Evolutionary conservation across 2,329 filamentous ascomycete genomes (phyloP).

Genomic region (Trichoderma atrobrunneum): DNA sequence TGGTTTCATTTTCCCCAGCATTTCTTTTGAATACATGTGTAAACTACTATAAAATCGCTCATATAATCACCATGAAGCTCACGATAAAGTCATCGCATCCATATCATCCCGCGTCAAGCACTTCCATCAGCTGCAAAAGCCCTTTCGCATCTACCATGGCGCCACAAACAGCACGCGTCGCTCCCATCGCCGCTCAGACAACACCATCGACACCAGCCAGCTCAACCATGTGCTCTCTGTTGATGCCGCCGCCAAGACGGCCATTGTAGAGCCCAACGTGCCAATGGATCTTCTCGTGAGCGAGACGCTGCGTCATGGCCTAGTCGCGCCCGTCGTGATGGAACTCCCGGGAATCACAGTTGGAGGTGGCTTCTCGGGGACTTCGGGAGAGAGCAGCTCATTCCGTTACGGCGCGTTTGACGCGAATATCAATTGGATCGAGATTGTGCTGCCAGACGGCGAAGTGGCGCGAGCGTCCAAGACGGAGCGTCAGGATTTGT

Average conservation of each 20-base stretch:
- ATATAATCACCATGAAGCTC: constrained; percentile 37
- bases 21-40: not conserved
- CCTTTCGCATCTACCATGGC: constrained; percentile 75
- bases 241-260: constrained; percentile 51
- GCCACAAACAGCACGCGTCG: constrained; percentile 73
- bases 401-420: constrained; percentile 68
- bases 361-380: constrained; percentile 65
- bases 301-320: constrained; percentile 51
- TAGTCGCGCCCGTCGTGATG: constrained; percentile 66
- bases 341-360: constrained; percentile 72
- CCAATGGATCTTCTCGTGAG: constrained; percentile 63
- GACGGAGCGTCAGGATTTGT: constrained; percentile 56
- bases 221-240: constrained; percentile 63
- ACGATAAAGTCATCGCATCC: constrained; percentile 42
- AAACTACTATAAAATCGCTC: not conserved
- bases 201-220: constrained; percentile 64
- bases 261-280: constrained; percentile 68
- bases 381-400: constrained; percentile 65
- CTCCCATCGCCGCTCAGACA: constrained; percentile 46
- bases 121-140: constrained; percentile 44
- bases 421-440: constrained; percentile 57
- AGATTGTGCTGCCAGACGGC: constrained; percentile 64
- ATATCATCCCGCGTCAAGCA: constrained; percentile 44
- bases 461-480: constrained; percentile 54
- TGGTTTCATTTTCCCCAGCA: not conserved